Base-by-base conservation (phyloP, 345 rosid genomes). In the Syzygium grande region DNA sequence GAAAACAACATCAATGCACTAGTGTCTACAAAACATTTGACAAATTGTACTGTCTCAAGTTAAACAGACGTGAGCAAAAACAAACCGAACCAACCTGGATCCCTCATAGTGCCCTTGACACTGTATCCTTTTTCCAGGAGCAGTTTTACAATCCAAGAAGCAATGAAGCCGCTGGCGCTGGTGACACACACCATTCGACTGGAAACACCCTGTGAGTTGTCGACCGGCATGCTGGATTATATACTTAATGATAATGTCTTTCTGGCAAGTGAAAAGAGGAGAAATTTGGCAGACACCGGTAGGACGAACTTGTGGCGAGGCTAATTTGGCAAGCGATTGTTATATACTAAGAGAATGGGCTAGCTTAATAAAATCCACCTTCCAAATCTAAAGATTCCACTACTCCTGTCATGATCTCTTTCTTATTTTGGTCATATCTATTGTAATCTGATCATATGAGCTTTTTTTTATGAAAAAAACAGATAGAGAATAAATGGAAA, bases 151-250 rank as follows among this genome's bases (percentile, higher is more conserved):
- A 94, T 91, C 99, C 99, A 96, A 8, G 99, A 98, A 84, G 98
- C 98, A 61, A 98, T 96, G 91, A 94, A 96, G 87, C 99, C 97
- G 7, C 97, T 99, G 51, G 99, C 97, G 38, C 99, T 95, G 90
- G 98, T 96, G 91, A 96, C 97, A 58, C 98, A 95, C 38, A 94
- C 90, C 23, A 96, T 92, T 86, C 90, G 94, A 77, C 95, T 93
- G 52, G 90, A 68, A 68, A 34, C 80, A 68, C 46, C 23, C 22
- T 4, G 25, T 34, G 23, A 68, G 23, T 73, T 73, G 80, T 38
- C 14, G 80, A 73, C 49, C 1, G 7, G 83, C 83, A 73, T 19
- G 49, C 49, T 38, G 49, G 1, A 19, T 19, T 21, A 73, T 11
- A 38, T 38, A 73, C 49, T 11, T 11, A 1, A 73, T 38, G 25